Conservation (phyloP, 2,329 filamentous ascomycete species). For the Sporothrix luriei region DNA sequence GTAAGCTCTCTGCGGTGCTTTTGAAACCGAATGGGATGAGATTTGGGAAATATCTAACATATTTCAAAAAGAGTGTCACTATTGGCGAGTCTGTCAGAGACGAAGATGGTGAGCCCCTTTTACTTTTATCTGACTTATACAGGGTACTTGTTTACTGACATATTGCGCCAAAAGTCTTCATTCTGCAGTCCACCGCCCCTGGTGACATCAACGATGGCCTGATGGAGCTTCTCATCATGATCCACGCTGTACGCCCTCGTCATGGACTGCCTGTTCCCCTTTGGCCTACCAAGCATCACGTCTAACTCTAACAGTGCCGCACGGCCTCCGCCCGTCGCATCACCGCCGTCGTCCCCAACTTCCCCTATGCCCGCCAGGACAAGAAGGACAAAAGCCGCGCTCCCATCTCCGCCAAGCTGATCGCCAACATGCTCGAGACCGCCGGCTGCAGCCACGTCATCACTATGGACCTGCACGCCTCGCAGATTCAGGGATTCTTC, state of each 20-base stretch:
- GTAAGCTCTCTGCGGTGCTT: slow-evolving; percentile 27
- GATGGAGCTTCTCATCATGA: slow-evolving; percentile 98
- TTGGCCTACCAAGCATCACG: neutral
- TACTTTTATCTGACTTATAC: neutral
- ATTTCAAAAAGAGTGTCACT: slow-evolving; percentile 65
- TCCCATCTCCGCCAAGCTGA: slow-evolving; percentile 93
- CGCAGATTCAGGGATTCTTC: slow-evolving; percentile 71
- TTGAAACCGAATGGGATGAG: neutral
- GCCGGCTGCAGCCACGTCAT: slow-evolving; percentile 73
- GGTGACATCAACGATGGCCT: slow-evolving; percentile 97
- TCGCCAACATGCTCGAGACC: slow-evolving; percentile 96
- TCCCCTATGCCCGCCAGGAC: slow-evolving; percentile 94
- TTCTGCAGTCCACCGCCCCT: slow-evolving; percentile 90
- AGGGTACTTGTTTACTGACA: neutral
- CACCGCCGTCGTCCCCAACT: slow-evolving; percentile 65
- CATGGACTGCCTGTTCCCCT: neutral
- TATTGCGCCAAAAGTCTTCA: slow-evolving; percentile 62
- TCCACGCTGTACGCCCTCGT: slow-evolving; percentile 64
- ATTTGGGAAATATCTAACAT: neutral
- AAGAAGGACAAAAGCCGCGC: slow-evolving; percentile 74
- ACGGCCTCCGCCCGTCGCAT: slow-evolving; percentile 38
- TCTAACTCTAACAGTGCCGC: slow-evolving; percentile 34
- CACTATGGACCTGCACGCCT: slow-evolving; percentile 77
- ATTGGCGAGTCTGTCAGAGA: slow-evolving; percentile 95
- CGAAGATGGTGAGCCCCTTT: slow-evolving; percentile 66